Base-by-base conservation (phyloP, 257 asterid genomes). In the Lycium ferocissimum region DNA sequence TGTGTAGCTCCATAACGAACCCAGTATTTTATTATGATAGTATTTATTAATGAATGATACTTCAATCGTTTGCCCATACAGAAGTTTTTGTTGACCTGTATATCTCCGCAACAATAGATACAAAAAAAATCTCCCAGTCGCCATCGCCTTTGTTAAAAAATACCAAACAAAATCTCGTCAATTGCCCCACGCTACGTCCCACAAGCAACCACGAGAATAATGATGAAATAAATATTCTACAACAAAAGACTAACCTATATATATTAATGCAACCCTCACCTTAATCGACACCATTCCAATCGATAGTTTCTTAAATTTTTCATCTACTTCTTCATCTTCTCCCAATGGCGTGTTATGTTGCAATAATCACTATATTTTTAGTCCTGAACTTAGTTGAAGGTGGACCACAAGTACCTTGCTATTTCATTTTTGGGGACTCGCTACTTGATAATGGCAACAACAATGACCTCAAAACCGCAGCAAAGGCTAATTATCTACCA, bases 361-460 rank as follows among this genome's bases (percentile, higher is more conserved):
- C 20, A 56, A 14, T 56, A 56, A 56, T 56, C 20, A 56, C 61
- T 6, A 18, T 56, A 56, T 56, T 56, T 13, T 56, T 56, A 18
- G 61, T 56, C 61, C 61, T 56, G 61, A 56, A 56, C 2, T 56
- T 56, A 56, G 61, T 13, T 56, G 1, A 56, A 56, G 80, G 81
- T 12, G 84, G 59, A 35, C 85, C 86, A 1, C 81, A 79, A 84
- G 90, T 83, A 11, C 92, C 94, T 2, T 91, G 94, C 35, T 81
- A 71, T n/a, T 89, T 91, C 88, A 81, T 89, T 2, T 89, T 91
- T 33, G 94, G 92, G 13, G 94, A 88, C 79, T 89, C 94, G 0
- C 2, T 84, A 5, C 79, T 88, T 1, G 94, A 91, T 82, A 86
- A 83, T 43, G 92, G 94, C 83, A 91, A 91, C 80, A 91, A 91